phyloP scores from a whole-genome alignment of 768 basidiomycete genomes.

The Lentinula detonsa region DNA sequence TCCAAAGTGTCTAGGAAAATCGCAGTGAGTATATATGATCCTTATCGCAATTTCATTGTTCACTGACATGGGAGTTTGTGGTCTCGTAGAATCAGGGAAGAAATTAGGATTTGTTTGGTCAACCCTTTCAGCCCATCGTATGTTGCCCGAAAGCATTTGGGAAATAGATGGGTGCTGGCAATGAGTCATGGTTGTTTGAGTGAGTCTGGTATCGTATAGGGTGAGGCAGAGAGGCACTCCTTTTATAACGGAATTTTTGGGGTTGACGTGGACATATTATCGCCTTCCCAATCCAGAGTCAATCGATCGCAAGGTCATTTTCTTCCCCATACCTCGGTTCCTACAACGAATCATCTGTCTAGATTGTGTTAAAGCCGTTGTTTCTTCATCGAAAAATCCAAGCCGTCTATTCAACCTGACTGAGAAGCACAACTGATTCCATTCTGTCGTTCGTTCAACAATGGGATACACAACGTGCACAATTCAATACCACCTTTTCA shows the following conservation, averaged over 20 bases:
- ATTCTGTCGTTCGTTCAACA: too few relatives aligned
- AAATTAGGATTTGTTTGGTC: background rate
- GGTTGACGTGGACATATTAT: too few relatives aligned
- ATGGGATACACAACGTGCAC: too few relatives aligned
- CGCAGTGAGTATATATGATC: background rate
- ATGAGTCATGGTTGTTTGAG: background rate
- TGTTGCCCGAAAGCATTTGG: background rate
- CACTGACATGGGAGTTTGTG: background rate
- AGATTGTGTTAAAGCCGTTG: too few relatives aligned
- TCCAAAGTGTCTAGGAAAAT: constrained; percentile 56
- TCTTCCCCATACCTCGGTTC: too few relatives aligned
- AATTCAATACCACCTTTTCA: too few relatives aligned
- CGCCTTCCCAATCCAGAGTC: too few relatives aligned
- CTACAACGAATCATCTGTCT: too few relatives aligned
- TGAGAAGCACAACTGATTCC: too few relatives aligned
- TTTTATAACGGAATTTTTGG: background rate
- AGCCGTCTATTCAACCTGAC: too few relatives aligned
- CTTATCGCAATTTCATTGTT: background rate
- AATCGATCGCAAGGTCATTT: too few relatives aligned
- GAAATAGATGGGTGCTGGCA: background rate
- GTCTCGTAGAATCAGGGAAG: background rate
- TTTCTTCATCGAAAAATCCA: too few relatives aligned
- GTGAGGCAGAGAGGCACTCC: background rate
- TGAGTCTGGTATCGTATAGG: background rate
- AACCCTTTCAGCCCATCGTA: background rate